Evolutionary conservation across 495 filamentous ascomycete genomes (phyloP).

Genomic region (Penicillium maclennaniae): DNA sequence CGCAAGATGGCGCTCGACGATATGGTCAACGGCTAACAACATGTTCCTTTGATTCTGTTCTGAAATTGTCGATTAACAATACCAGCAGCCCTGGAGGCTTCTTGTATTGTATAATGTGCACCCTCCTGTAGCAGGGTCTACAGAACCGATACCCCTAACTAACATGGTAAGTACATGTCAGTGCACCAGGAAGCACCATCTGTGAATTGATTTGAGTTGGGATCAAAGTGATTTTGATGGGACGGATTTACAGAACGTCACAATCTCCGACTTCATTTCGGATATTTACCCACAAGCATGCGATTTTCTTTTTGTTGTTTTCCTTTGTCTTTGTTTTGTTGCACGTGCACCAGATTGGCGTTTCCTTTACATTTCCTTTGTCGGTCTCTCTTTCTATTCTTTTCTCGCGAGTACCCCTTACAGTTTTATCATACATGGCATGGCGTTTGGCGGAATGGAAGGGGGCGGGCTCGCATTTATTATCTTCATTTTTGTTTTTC

Average conservation of each 20-base stretch:
- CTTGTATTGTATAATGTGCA: conserved; percentile 28
- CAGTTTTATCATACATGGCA: conserved; percentile 20
- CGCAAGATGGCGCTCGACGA: conserved; percentile 57
- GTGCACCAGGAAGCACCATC: conserved; percentile 2
- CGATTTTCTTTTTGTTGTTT: not conserved
- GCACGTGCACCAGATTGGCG: not conserved
- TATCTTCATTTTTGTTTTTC: not conserved
- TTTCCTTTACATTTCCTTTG: conserved; percentile 9
- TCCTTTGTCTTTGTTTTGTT: not conserved
- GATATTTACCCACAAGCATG: conserved; percentile 6
- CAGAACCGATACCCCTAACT: conserved; percentile 24
- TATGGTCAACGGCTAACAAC: conserved; percentile 42
- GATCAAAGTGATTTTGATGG: not conserved
- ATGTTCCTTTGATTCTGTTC: conserved; percentile 1
- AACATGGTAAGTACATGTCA: conserved; percentile 9
- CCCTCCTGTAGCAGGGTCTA: conserved; percentile 37
- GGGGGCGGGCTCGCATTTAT: conserved; percentile 13
- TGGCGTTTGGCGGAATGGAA: conserved; percentile 24
- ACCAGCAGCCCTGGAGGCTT: conserved; percentile 17
- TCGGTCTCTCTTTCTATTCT: not conserved
- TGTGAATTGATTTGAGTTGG: not conserved
- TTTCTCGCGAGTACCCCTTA: conserved; percentile 29
- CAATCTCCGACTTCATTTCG: not conserved
- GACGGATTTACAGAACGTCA: not conserved
- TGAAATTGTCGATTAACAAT: conserved; percentile 5